phyloP scores from a whole-genome alignment of 75 land plant species.

The Pseudotsuga menziesii region DNA sequence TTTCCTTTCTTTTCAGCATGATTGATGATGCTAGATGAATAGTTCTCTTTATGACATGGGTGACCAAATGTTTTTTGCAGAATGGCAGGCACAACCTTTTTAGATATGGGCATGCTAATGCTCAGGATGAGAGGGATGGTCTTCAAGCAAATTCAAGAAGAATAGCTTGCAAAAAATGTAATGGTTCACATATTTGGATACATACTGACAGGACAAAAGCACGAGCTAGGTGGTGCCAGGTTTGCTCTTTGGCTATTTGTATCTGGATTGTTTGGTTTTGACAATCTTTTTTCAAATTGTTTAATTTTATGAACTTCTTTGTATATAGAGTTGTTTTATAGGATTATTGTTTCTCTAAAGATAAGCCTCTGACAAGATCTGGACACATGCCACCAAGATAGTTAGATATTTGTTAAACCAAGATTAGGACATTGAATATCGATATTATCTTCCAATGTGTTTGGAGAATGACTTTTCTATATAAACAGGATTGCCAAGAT shows the following conservation, averaged over 20 bases:
- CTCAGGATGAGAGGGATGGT: constrained; percentile 57
- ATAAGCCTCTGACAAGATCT: too few species aligned
- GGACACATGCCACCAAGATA: too few species aligned
- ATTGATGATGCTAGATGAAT: too few species aligned
- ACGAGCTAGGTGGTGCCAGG: constrained; percentile 97
- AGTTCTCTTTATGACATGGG: too few species aligned
- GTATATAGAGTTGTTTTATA: too few species aligned
- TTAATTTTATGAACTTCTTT: too few species aligned
- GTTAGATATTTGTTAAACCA: too few species aligned
- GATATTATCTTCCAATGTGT: background rate
- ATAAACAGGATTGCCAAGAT: constrained; percentile 82
- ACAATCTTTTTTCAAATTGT: too few species aligned
- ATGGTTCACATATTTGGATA: constrained; percentile 66
- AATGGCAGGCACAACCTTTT: constrained; percentile 53
- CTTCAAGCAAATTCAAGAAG: constrained; percentile 56
- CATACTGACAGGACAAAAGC: constrained; percentile 65
- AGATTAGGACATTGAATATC: too few species aligned
- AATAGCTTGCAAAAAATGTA: constrained; percentile 83
- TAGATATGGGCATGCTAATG: constrained; percentile 33
- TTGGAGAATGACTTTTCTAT: background rate
- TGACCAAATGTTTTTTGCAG: constrained; percentile 24
- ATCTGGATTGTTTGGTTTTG: too few species aligned
- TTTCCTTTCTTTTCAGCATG: too few species aligned
- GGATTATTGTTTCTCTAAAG: too few species aligned
- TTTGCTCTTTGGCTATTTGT: constrained; percentile 13